Evolutionary conservation across 108 stramenopile species (phyloP), one percentile per base, ranked within the genome.

Genomic region (Aureococcus anophagefferens): DNA sequence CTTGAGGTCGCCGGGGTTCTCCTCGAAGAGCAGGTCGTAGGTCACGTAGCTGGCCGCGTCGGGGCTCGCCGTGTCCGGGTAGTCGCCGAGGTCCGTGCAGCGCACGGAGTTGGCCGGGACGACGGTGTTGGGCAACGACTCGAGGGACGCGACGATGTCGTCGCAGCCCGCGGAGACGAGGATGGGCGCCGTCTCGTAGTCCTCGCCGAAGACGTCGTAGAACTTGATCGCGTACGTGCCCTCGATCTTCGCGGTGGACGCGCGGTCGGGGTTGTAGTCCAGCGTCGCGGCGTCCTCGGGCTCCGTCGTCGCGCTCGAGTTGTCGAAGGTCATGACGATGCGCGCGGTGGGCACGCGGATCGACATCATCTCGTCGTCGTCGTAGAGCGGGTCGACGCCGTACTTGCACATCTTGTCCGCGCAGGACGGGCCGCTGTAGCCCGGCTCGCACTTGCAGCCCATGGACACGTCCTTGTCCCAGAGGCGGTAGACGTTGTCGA

Each of bases 381-480:
- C 75, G 75, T 86, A 89, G 18, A 89, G 80, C 64, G 88, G 88
- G 73, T 89, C 88, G 35, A 88, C 70, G 64, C 87, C 87, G 74
- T 77, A 81, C 17, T 84, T 81, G 81, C 89, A 89, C 30, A 74
- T 32, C 14, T 83, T 67, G 16, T 85, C 74, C 33, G 66, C 68
- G 74, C 89, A 89, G 62, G 87, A 86, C 32, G 83, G 73, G 33
- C 87, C 86, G 45, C 64, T 46, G 65, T 88, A 89, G 72, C 88
- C 88, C 63, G 84, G 65, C 65, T 89, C 88, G 70, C 88, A 89
- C 72, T 81, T 80, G 77, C 88, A 89, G 63, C 81, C 87, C 80
- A 89, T 83, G 51, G 81, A 79, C 30, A 75, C 62, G 44, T 88
- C 83, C 51, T 85, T 77, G 76, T 89, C 88, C 88, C 88, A 89